Evolutionary conservation across 2,329 filamentous ascomycete species (phyloP).

Genomic region (Pseudogymnoascus sp.): DNA sequence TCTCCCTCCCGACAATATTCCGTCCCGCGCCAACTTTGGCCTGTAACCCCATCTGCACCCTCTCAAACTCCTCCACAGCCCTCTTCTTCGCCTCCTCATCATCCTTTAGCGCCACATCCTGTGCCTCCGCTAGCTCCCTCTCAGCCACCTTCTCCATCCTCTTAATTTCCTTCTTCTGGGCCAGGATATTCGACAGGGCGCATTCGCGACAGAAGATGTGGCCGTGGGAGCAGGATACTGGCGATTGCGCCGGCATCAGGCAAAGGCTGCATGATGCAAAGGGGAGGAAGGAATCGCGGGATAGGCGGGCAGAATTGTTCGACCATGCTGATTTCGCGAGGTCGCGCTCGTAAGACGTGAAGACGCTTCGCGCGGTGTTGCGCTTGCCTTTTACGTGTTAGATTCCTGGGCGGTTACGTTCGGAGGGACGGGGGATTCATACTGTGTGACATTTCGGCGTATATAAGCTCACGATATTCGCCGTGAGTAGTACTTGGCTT

Average conservation of each 20-base stretch:
- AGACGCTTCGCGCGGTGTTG: slow-evolving; percentile 86
- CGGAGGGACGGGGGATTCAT: slow-evolving; percentile 18
- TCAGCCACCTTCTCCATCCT: slow-evolving; percentile 62
- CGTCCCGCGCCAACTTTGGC: slow-evolving; percentile 30
- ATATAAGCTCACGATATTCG: background rate
- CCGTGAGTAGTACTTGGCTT: background rate
- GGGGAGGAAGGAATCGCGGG: slow-evolving; percentile 82
- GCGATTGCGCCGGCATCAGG: slow-evolving; percentile 69
- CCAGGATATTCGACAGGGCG: slow-evolving; percentile 79
- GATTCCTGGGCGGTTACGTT: background rate
- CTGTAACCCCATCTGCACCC: slow-evolving; percentile 63
- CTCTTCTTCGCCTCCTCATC: slow-evolving; percentile 63
- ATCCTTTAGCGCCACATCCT: slow-evolving; percentile 49
- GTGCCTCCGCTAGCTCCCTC: slow-evolving; percentile 51
- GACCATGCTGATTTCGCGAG: slow-evolving; percentile 78
- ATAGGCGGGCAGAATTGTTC: slow-evolving; percentile 72
- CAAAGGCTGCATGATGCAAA: slow-evolving; percentile 87
- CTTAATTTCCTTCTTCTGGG: slow-evolving; percentile 87
- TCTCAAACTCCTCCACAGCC: slow-evolving; percentile 75
- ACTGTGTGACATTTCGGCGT: slow-evolving; percentile 42
- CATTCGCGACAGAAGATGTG: slow-evolving; percentile 96
- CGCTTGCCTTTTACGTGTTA: slow-evolving; percentile 53
- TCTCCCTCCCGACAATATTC: slow-evolving; percentile 33
- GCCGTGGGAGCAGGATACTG: slow-evolving; percentile 74
- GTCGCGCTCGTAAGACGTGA: slow-evolving; percentile 83